Evolutionary conservation across 2,329 filamentous ascomycete species (phyloP).

Genomic region (Alternaria viburni): DNA sequence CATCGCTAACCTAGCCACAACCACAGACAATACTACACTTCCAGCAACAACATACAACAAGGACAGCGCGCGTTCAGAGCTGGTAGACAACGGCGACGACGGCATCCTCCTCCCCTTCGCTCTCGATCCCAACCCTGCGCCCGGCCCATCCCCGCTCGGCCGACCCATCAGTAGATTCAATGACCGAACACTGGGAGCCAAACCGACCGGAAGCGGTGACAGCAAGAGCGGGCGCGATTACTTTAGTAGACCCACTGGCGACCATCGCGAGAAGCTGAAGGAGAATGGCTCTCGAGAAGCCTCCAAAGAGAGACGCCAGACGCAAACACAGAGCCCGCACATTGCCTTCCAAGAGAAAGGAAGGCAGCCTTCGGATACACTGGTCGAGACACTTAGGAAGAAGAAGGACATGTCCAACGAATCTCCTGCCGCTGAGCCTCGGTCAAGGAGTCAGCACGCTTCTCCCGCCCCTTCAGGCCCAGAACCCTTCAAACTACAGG

Average conservation of each 20-base stretch:
- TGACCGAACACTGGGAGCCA: constrained; percentile 27
- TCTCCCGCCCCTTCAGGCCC: constrained; percentile 41
- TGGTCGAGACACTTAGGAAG: constrained; percentile 61
- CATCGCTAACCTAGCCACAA: constrained; percentile 19
- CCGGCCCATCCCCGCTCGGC: constrained; percentile 48
- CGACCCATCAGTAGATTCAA: constrained; percentile 41
- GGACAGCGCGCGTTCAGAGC: constrained; percentile 75
- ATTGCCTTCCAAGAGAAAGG: constrained; percentile 90
- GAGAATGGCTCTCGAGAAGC: constrained; percentile 53
- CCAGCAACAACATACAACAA: constrained; percentile 75
- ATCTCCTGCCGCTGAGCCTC: constrained; percentile 55
- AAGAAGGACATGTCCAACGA: constrained; percentile 45
- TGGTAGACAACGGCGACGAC: constrained; percentile 67
- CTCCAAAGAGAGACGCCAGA: constrained; percentile 50
- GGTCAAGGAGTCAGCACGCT: constrained; percentile 49
- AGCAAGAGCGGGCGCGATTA: constrained; percentile 50
- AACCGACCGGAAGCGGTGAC: constrained; percentile 28
- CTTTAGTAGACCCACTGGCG: constrained; percentile 48
- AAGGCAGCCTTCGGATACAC: constrained; percentile 67
- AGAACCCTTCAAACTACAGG: constrained; percentile 74
- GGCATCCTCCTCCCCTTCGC: constrained; percentile 59
- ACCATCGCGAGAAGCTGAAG: constrained; percentile 51
- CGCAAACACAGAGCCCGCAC: constrained; percentile 70
- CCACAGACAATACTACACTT: constrained; percentile 67
- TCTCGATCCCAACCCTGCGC: constrained; percentile 57